Evolutionary conservation across 208 protist species (phyloP), one percentile per base, ranked within the genome.

Genomic region (Trypanosoma conorhini): DNA sequence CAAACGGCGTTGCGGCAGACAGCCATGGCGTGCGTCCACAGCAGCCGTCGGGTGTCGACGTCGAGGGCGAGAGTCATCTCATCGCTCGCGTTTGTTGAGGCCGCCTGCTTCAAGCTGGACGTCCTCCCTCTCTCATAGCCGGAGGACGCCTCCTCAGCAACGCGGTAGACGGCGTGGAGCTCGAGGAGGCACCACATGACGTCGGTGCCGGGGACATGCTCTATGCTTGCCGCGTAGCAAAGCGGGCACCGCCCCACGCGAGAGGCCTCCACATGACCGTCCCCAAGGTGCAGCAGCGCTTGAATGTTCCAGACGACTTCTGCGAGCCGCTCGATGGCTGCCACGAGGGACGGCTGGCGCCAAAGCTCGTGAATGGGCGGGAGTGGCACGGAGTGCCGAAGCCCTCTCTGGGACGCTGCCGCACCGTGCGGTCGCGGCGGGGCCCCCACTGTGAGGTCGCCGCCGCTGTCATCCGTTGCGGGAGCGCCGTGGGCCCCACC

Each of bases 301-400:
- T 86, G 76, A 30, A 82, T 68, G 0, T 17, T 21, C 71, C 63
- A 80, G 24, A 88, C 51, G 1, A 54, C 44, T 22, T 64, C 70
- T 24, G 80, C 77, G n/a, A 88, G 42, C 15, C 66, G 55, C 35
- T 83, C 82, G 9, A 91, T 59, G 1, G 79, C 82, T 10, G 86
- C 82, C 21, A 91, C 46, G 21, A 91, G 68, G 0, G 82, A 77
- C 0, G 86, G 86, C n/a, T 82, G 82, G 3, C 86, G 76, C 86
- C 80, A 88, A 26, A 88, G 61, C 38, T 86, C 77, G 26, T 62
- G 7, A 22, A 63, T 13, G 8, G 77, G 33, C 5, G 80, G 72
- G 50, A 87, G 67, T 31, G n/a, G 24, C 0, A 26, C 13, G 22
- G 44, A 62, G 21, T 2, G 4, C n/a, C 8, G 28, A 5, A 38